Evolutionary conservation across 2,329 filamentous ascomycete genomes (phyloP).

Genomic region (Penicillium sp.): DNA sequence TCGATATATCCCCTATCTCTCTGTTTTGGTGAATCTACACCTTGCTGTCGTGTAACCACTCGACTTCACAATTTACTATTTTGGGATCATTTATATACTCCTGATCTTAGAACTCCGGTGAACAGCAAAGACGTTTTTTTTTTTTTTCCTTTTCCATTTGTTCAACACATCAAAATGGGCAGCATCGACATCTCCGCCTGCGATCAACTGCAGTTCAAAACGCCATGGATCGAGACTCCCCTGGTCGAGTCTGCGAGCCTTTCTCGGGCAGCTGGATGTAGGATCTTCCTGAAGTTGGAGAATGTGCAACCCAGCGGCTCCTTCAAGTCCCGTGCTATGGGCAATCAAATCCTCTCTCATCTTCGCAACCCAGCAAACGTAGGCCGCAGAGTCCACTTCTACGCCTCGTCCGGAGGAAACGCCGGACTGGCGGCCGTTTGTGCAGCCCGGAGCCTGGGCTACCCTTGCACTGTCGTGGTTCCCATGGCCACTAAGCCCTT

Average conservation of each 20-base stretch:
- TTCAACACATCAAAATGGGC: slow-evolving; percentile 31
- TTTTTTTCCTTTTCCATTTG: not conserved
- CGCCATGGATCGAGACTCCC: slow-evolving; percentile 70
- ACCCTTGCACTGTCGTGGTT: slow-evolving; percentile 72
- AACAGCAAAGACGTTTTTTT: not conserved
- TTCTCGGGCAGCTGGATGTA: slow-evolving; percentile 69
- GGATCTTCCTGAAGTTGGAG: slow-evolving; percentile 82
- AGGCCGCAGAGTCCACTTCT: slow-evolving; percentile 63
- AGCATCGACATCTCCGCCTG: slow-evolving; percentile 29
- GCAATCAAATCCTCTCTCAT: slow-evolving; percentile 63
- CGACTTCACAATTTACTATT: slow-evolving; percentile 6
- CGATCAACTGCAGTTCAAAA: slow-evolving; percentile 28
- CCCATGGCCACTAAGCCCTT: slow-evolving; percentile 62
- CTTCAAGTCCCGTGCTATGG: slow-evolving; percentile 78
- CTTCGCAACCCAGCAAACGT: slow-evolving; percentile 40
- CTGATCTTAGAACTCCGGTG: slow-evolving; percentile 1
- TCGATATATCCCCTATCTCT: not conserved
- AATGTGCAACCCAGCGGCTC: slow-evolving; percentile 80
- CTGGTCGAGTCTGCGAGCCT: slow-evolving; percentile 64
- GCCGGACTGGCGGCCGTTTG: slow-evolving; percentile 78
- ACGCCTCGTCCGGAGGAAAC: slow-evolving; percentile 77
- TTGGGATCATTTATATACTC: slow-evolving; percentile 10
- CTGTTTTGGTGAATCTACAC: slow-evolving; percentile 11
- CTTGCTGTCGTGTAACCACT: slow-evolving; percentile 10
- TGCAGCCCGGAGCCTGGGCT: slow-evolving; percentile 62